A percentile compares a stretch with the other conserved stretches of the same genome.
Conservation (phyloP, 2,329 filamentous ascomycete genomes). For the Ascochyta pisi region DNA sequence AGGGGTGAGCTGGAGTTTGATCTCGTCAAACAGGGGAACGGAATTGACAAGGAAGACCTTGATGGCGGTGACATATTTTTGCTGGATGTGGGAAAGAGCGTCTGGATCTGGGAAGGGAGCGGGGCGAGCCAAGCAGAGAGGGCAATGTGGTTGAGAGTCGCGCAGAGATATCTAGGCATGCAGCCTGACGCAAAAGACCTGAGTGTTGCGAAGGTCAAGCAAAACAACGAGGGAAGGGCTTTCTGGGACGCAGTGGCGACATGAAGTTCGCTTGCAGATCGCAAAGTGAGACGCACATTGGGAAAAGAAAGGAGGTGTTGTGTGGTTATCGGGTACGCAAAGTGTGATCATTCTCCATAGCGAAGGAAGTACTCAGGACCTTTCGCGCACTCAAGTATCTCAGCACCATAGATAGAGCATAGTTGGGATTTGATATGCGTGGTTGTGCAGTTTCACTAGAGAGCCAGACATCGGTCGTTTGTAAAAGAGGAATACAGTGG, state of each 20-base stretch:
- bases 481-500: too few species aligned
- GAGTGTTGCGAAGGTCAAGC: slow-evolving; percentile 64
- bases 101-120: slow-evolving; percentile 73
- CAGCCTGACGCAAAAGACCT: slow-evolving; percentile 51
- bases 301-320: too few species aligned
- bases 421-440: too few species aligned
- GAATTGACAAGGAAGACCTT: slow-evolving; percentile 58
- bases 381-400: too few species aligned
- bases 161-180: slow-evolving; percentile 62
- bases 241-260: slow-evolving; percentile 58
- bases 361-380: too few species aligned
- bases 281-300: too few species aligned
- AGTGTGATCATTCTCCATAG: too few species aligned
- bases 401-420: too few species aligned
- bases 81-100: slow-evolving; percentile 61
- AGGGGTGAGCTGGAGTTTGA: slow-evolving; percentile 65
- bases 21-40: slow-evolving; percentile 62
- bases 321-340: too few species aligned
- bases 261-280: neutral
- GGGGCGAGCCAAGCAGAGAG: slow-evolving; percentile 66
- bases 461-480: too few species aligned
- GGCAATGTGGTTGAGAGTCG: slow-evolving; percentile 65
- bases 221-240: slow-evolving; percentile 62
- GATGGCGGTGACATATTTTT: slow-evolving; percentile 69
- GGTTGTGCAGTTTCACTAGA: too few species aligned